These are phyloP conservation scores for Suhomyces tanzawaensis DNA, from an alignment of 805 yeast genomes.

Conservation along the genomic window DNA sequence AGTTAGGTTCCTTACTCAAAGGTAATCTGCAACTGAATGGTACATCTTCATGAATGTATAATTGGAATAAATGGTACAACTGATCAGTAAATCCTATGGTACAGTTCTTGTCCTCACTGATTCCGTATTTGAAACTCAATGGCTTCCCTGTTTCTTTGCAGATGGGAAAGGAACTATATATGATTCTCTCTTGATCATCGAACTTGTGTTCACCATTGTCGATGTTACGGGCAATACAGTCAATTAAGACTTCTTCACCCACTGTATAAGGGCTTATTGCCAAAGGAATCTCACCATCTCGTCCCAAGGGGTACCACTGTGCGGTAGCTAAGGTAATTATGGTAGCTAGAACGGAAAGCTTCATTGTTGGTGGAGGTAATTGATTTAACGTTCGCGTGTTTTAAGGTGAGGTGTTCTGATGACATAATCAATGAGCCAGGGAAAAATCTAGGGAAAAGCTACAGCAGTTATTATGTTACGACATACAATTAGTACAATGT, in stretches of 20 bases:
- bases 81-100: constrained; percentile 63
- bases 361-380: constrained; percentile 1
- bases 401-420: constrained; percentile 1
- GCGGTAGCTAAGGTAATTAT: not conserved
- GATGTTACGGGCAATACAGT: constrained; percentile 66
- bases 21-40: constrained; percentile 72
- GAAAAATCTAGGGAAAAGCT: not conserved
- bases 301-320: constrained; percentile 38
- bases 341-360: not conserved
- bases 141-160: constrained; percentile 68
- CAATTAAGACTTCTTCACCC: constrained; percentile 47
- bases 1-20: constrained; percentile 41
- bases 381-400: not conserved
- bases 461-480: not conserved
- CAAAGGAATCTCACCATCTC: constrained; percentile 36
- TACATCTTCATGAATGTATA: constrained; percentile 73
- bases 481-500: constrained; percentile 5
- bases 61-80: constrained; percentile 67
- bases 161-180: constrained; percentile 56
- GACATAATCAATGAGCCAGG: not conserved
- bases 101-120: constrained; percentile 53
- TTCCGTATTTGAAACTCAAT: constrained; percentile 52
- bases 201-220: constrained; percentile 75
- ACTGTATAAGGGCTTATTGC: constrained; percentile 33
- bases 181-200: constrained; percentile 57